Evolutionary conservation across 2,329 filamentous ascomycete species (phyloP).

Genomic region (Calonectria pteridis): DNA sequence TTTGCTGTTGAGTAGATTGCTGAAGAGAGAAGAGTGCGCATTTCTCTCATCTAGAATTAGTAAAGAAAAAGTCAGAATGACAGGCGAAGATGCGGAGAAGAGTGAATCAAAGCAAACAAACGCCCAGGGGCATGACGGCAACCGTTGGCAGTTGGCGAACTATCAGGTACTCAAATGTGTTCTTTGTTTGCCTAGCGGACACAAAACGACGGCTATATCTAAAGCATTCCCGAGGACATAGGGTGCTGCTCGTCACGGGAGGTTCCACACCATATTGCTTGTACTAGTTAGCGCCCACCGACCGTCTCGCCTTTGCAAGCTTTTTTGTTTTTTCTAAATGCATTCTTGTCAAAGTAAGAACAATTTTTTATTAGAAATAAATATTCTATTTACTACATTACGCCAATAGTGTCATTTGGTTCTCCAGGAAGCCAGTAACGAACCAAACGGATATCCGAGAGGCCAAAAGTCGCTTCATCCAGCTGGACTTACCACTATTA

Average conservation of each 20-base stretch:
- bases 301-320: background rate
- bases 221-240: background rate
- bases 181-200: too few species aligned
- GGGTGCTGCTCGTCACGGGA: too few species aligned
- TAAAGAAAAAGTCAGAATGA: background rate
- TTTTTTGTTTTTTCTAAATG: too few species aligned
- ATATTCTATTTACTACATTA: background rate
- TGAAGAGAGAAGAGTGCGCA: background rate
- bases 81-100: too few species aligned
- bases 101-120: background rate
- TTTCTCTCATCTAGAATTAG: background rate
- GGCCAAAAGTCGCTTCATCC: background rate
- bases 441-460: too few species aligned
- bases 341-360: too few species aligned
- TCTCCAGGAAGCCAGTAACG: too few species aligned
- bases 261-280: background rate
- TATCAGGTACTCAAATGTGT: background rate
- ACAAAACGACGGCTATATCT: too few species aligned
- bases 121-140: background rate
- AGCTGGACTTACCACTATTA: background rate
- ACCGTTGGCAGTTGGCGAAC: background rate
- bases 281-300: too few species aligned
- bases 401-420: too few species aligned
- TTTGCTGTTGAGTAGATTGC: background rate
- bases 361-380: too few species aligned